Conservation (phyloP, 768 basidiomycete genomes). For the Termitomyces sp. region DNA sequence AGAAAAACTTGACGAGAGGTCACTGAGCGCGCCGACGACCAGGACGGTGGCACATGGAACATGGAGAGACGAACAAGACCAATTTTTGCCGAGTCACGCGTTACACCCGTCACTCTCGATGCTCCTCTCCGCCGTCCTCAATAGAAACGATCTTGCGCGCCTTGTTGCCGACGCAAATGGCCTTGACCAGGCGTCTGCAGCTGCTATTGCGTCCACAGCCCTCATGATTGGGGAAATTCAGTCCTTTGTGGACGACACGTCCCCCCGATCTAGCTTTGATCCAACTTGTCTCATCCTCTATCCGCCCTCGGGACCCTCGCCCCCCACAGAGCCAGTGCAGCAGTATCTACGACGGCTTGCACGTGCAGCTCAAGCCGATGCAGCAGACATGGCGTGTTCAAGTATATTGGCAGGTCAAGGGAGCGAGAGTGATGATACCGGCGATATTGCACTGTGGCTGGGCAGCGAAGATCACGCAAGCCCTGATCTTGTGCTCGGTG, state of each 20-base stretch:
- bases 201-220: slow-evolving; percentile 17
- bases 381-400: slow-evolving; percentile 38
- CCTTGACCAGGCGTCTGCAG: slow-evolving; percentile 5
- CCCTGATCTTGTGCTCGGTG: slow-evolving; percentile 23
- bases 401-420: slow-evolving; percentile 50
- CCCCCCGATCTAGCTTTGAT: slow-evolving; percentile 9
- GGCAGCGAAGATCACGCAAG: slow-evolving; percentile 34
- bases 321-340: slow-evolving; percentile 1
- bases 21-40: slow-evolving; percentile 8
- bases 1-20: slow-evolving; percentile 2
- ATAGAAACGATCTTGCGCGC: slow-evolving; percentile 7
- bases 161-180: slow-evolving; percentile 3
- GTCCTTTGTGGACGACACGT: slow-evolving; percentile 4
- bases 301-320: slow-evolving; percentile 8
- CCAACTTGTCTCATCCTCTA: slow-evolving; percentile 18
- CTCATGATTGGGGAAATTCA: slow-evolving; percentile 16
- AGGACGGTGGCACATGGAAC: slow-evolving; percentile 11
- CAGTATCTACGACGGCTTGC: slow-evolving; percentile 32
- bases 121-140: slow-evolving; percentile 3
- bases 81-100: slow-evolving; percentile 14
- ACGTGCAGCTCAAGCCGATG: slow-evolving; percentile 33
- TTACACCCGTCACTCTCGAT: slow-evolving; percentile 12
- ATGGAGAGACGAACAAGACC: slow-evolving; percentile 7
- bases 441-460: slow-evolving; percentile 52
- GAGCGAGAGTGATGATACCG: slow-evolving; percentile 57